Evolutionary conservation across 2,329 filamentous ascomycete genomes (phyloP).

Genomic region (Fusarium nygamai): DNA sequence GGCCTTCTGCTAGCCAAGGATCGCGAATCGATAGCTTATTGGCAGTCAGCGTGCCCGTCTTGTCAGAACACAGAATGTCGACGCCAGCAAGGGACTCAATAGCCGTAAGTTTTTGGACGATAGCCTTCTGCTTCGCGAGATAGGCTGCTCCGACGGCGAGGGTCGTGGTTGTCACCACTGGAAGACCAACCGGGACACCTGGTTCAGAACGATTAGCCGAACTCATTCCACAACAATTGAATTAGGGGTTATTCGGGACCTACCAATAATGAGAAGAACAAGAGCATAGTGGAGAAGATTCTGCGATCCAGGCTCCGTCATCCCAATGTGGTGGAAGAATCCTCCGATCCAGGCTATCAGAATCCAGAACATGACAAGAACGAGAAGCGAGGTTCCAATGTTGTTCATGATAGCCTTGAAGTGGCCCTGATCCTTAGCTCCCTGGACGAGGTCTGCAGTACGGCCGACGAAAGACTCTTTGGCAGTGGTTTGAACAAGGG

Average conservation of each 20-base stretch:
- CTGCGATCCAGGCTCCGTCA: conserved; percentile 18
- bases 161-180: conserved; percentile 27
- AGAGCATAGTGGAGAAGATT: conserved; percentile 26
- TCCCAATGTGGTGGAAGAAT: conserved; percentile 21
- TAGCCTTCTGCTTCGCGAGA: conserved; percentile 21
- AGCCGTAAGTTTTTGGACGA: conserved; percentile 12
- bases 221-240: background rate
- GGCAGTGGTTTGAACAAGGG: conserved; percentile 7
- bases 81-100: conserved; percentile 24
- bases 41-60: conserved; percentile 18
- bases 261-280: conserved; percentile 29
- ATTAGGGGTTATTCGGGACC: accelerated
- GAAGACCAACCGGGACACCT: conserved; percentile 21
- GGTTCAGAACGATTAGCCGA: background rate
- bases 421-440: conserved; percentile 29
- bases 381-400: conserved; percentile 18
- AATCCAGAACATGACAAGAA: conserved; percentile 29
- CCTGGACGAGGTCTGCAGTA: conserved; percentile 25
- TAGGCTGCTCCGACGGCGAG: conserved; percentile 27
- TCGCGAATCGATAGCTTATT: conserved; percentile 26
- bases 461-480: conserved; percentile 27
- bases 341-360: conserved; percentile 22
- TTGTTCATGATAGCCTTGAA: conserved; percentile 34
- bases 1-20: conserved; percentile 17
- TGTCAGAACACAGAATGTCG: conserved; percentile 27